These are phyloP conservation scores for Rehmannia glutinosa DNA, from an alignment of 257 asterid genomes.

Conservation along the genomic window DNA sequence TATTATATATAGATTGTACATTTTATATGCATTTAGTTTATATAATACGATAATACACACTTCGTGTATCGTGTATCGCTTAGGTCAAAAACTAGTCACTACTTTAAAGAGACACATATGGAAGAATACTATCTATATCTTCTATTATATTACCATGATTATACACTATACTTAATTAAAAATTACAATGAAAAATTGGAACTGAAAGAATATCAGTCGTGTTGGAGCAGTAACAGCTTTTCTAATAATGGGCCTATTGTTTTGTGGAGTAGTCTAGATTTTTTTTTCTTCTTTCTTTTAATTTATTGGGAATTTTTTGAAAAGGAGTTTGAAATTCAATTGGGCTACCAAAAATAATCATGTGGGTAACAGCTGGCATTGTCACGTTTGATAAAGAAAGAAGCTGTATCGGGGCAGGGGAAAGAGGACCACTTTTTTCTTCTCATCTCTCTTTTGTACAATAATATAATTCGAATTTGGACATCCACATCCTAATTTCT, in stretches of 20 bases:
- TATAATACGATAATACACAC: too few species aligned
- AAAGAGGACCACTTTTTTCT: not conserved
- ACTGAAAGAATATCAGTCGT: not conserved
- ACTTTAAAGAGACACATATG: too few species aligned
- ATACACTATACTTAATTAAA: too few species aligned
- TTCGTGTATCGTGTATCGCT: too few species aligned
- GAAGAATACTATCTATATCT: too few species aligned
- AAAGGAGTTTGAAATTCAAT: not conserved
- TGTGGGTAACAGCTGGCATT: constrained; percentile 27
- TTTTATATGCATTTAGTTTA: too few species aligned
- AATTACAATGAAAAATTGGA: too few species aligned
- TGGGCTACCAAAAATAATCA: not conserved
- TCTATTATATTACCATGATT: too few species aligned
- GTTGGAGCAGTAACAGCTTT: not conserved
- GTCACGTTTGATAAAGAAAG: constrained; percentile 4
- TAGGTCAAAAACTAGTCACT: too few species aligned
- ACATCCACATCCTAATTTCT: not conserved
- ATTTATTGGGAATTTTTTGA: not conserved
- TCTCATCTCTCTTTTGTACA: not conserved
- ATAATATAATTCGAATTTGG: not conserved
- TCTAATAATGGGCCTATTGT: not conserved
- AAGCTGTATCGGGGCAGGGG: too few species aligned
- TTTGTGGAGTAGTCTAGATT: not conserved
- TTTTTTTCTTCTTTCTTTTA: not conserved
- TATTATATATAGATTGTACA: too few species aligned